phyloP scores from a whole-genome alignment of 306 rosid genomes.

The Inga oerstediana region DNA sequence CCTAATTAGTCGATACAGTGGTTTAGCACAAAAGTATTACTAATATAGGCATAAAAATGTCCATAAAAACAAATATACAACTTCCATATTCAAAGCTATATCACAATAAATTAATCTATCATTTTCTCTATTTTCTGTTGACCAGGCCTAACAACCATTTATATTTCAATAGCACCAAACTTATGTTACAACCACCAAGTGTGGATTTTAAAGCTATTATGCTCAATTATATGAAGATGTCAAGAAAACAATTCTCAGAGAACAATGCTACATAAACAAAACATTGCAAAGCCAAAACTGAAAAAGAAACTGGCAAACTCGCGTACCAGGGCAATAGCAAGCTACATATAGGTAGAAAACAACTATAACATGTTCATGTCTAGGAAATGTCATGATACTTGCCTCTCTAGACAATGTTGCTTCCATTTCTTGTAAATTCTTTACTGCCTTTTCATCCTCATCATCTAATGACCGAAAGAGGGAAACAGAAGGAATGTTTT shows the following conservation, averaged over 20 bases:
- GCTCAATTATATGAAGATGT: not conserved
- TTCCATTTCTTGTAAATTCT: slow-evolving; percentile 72
- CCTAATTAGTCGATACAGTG: slow-evolving; percentile 1
- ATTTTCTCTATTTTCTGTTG: not conserved
- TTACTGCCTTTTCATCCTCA: slow-evolving; percentile 66
- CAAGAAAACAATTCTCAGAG: not conserved
- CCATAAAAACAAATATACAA: slow-evolving; percentile 4
- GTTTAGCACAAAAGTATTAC: not conserved
- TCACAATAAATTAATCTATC: not conserved
- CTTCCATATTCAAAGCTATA: not conserved
- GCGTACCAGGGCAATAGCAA: slow-evolving; percentile 4
- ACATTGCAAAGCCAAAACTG: not conserved
- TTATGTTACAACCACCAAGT: not conserved
- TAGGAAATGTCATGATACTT: slow-evolving; percentile 7
- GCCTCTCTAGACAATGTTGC: slow-evolving; percentile 71
- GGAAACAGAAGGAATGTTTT: slow-evolving; percentile 88
- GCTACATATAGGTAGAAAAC: not conserved
- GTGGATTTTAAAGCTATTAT: slow-evolving; percentile 1
- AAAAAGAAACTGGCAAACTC: not conserved
- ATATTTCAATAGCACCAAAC: slow-evolving; percentile 1
- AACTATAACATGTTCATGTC: not conserved
- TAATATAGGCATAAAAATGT: not conserved
- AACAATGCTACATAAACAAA: not conserved
- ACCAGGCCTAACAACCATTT: not conserved
- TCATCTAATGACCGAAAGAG: slow-evolving; percentile 71